Base-by-base conservation (phyloP, 805 yeast genomes). In the Cyberlindnera maritima region DNA sequence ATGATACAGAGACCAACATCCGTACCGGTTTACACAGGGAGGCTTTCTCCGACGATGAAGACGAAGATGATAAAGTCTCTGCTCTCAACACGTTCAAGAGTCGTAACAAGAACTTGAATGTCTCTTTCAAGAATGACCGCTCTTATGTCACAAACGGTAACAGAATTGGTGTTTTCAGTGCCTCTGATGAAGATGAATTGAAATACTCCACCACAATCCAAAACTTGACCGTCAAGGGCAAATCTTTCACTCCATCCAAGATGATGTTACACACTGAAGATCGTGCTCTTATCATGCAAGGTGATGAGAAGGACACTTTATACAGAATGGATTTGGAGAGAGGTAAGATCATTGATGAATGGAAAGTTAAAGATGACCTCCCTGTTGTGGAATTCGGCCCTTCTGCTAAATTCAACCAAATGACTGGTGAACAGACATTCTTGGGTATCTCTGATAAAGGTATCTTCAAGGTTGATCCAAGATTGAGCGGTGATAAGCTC, bases 331-430 rank as follows among this genome's bases (percentile, higher is more conserved):
- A 90, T 67, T 65, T 90, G 41, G 85, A 79, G 59, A 75, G 80
- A 47, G 97, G 96, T 13, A 72, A 82, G 59, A 75, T 90, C 44
- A 85, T 90, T n/a, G 96, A 90, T 61, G 94, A 88, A 60, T 90
- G 96, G 94, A 68, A 75, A 31, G 72, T 85, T 18, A 75, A 76
- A 43, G 71, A 63, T 17, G 67, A 66, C 21, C 52, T 73, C 8
- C 71, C 80, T 17, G 70, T 83, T 25, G 77, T 76, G 15, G 72
- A 76, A 26, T 83, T 81, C 62, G 85, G 84, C 2, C 91, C 96
- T 4, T 72, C 80, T n/a, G 65, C 75, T 42, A 89, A 88, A 64
- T 85, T 83, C 57, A 79, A 88, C 33, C 95, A 85, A 60, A 66
- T 83, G 61, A 79, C 90, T 0, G 75, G 70, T 5, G 96, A 90